Conservation (phyloP, 495 filamentous ascomycete species). For the Talaromyces proteolyticus region DNA sequence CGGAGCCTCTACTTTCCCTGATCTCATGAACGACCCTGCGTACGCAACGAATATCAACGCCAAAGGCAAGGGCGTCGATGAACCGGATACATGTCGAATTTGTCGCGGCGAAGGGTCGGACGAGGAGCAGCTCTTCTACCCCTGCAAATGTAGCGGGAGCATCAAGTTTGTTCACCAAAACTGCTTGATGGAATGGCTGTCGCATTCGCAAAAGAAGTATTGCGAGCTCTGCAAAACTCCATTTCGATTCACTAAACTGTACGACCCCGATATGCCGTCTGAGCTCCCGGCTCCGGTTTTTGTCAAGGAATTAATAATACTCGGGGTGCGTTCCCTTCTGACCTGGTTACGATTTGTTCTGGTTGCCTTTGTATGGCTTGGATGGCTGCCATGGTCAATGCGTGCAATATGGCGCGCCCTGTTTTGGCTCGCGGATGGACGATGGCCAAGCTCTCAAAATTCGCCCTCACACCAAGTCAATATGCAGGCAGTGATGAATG, state of each 20-base stretch:
- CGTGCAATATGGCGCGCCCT: slow-evolving; percentile 83
- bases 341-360: slow-evolving; percentile 73
- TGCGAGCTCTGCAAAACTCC: slow-evolving; percentile 99
- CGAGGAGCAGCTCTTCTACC: slow-evolving; percentile 91
- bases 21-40: slow-evolving; percentile 63
- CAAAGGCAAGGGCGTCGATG: slow-evolving; percentile 33
- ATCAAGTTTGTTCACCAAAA: slow-evolving; percentile 98
- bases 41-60: slow-evolving; percentile 31
- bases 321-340: slow-evolving; percentile 60
- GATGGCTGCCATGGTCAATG: slow-evolving; percentile 85
- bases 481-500: slow-evolving; percentile 17
- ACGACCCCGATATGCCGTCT: slow-evolving; percentile 86
- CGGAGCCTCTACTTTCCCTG: slow-evolving; percentile 31
- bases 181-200: slow-evolving; percentile 96
- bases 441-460: slow-evolving; percentile 51
- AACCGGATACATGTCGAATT: slow-evolving; percentile 84
- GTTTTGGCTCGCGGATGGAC: slow-evolving; percentile 94
- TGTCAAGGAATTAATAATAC: slow-evolving; percentile 63
- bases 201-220: slow-evolving; percentile 97
- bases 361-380: slow-evolving; percentile 83
- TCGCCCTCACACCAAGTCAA: slow-evolving; percentile 11
- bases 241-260: slow-evolving; percentile 96
- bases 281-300: slow-evolving; percentile 76
- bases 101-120: slow-evolving; percentile 81
- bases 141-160: slow-evolving; percentile 96